A percentile compares a stretch with the other conserved stretches of the same genome.
Evolutionary conservation across 1,284 basidiomycete species (phyloP).

Genomic region (Lentinula novae-zelandiae): DNA sequence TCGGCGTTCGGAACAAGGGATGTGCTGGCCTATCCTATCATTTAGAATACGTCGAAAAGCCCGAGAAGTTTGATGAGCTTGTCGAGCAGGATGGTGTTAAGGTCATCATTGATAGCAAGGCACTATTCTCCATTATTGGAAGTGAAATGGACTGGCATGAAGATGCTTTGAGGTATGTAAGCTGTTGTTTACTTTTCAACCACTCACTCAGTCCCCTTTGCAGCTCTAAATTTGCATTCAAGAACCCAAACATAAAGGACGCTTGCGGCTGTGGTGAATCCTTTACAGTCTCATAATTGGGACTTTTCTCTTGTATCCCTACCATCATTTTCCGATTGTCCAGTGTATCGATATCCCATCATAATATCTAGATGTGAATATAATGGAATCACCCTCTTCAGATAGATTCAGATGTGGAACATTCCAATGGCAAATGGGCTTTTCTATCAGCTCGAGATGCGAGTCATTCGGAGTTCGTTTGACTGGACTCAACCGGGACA

Average conservation of each 20-base stretch:
- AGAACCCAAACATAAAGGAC: slow-evolving; percentile 88
- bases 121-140: slow-evolving; percentile 97
- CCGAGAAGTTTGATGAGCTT: slow-evolving; percentile 95
- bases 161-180: slow-evolving; percentile 73
- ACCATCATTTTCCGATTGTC: background rate
- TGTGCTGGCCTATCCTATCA: slow-evolving; percentile 98
- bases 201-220: background rate
- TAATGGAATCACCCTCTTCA: background rate
- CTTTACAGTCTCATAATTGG: slow-evolving; percentile 52
- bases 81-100: slow-evolving; percentile 93
- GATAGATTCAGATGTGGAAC: background rate
- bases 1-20: slow-evolving; percentile 97
- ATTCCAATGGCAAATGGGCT: background rate
- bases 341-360: slow-evolving; percentile 11
- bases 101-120: slow-evolving; percentile 96
- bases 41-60: slow-evolving; percentile 91
- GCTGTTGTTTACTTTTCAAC: slow-evolving; percentile 2
- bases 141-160: slow-evolving; percentile 99
- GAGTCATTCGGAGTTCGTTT: background rate
- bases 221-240: slow-evolving; percentile 90
- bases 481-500: background rate
- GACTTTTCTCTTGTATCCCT: background rate
- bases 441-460: background rate
- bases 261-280: slow-evolving; percentile 95
- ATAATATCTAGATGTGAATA: slow-evolving; percentile 5